Percentiles rank a stretch among this genome's conserved stretches.
Conservation (phyloP, 164 flowering plant genomes). For the Nelumbo lutea region DNA sequence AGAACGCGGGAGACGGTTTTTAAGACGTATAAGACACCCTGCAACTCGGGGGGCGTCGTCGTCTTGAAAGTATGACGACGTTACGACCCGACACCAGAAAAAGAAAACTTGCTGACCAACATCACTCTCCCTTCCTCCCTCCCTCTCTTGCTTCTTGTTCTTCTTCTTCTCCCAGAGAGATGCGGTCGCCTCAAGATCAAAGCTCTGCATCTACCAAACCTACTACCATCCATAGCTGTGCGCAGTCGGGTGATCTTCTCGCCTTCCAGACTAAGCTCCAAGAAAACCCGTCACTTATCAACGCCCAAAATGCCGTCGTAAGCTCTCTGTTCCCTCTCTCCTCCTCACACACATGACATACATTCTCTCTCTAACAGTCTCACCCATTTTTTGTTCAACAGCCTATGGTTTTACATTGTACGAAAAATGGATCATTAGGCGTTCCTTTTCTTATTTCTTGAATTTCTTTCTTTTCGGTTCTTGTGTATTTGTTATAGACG, state of each 20-base stretch:
- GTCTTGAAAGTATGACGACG: too few species aligned
- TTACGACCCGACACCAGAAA: too few species aligned
- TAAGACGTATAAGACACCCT: too few species aligned
- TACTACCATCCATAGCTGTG: conserved; percentile 62
- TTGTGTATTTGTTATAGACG: background rate
- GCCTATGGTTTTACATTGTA: too few species aligned
- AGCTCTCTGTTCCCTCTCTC: conserved; percentile 9
- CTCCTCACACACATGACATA: too few species aligned
- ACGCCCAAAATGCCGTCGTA: conserved; percentile 80
- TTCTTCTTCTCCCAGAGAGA: conserved; percentile 3
- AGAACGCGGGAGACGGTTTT: too few species aligned
- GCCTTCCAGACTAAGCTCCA: conserved; percentile 53
- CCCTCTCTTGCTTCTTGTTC: background rate
- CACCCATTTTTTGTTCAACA: background rate
- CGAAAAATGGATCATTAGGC: too few species aligned
- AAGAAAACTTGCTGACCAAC: background rate
- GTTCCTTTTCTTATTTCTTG: background rate
- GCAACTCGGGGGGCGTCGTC: too few species aligned
- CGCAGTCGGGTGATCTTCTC: conserved; percentile 74
- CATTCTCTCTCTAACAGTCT: background rate
- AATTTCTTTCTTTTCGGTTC: too few species aligned
- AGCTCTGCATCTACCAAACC: conserved; percentile 57
- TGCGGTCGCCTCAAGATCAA: conserved; percentile 36
- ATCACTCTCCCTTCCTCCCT: background rate
- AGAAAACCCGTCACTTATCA: conserved; percentile 75